These are phyloP conservation scores for Macaranga tanarius DNA, from an alignment of 441 rosid genomes.

Conservation along the genomic window DNA sequence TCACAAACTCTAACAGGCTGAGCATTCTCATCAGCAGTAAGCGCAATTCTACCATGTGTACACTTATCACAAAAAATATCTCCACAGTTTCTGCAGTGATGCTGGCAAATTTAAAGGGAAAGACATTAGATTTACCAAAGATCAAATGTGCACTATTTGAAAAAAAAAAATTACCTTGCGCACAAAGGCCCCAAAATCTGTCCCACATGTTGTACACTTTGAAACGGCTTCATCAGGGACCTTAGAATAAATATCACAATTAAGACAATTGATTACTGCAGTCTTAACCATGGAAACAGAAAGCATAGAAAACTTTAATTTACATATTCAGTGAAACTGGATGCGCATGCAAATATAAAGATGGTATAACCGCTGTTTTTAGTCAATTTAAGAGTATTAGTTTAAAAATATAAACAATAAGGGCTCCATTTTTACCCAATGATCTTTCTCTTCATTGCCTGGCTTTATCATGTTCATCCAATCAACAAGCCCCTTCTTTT, in stretches of 20 bases:
- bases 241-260: constrained; percentile 31
- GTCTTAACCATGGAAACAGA: background rate
- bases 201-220: constrained; percentile 75
- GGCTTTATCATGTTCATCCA: constrained; percentile 94
- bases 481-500: constrained; percentile 75
- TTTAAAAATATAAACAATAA: background rate
- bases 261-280: background rate
- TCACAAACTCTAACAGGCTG: constrained; percentile 96
- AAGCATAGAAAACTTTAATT: background rate
- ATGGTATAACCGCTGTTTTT: background rate
- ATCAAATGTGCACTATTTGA: background rate
- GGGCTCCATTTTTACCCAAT: constrained; percentile 61
- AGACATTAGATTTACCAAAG: constrained; percentile 18
- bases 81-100: constrained; percentile 98
- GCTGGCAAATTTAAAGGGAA: constrained; percentile 45
- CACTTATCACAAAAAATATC: constrained; percentile 99
- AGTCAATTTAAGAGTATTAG: background rate
- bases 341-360: background rate
- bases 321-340: background rate
- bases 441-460: constrained; percentile 93
- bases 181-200: constrained; percentile 83
- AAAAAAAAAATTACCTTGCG: constrained; percentile 52
- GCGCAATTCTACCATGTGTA: constrained; percentile 88
- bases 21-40: constrained; percentile 91
- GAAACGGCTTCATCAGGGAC: constrained; percentile 94